Percentiles rank a stretch among this genome's conserved stretches.
phyloP scores from a whole-genome alignment of 176 grass and related monocot genomes.

The Oryza meridionalis region DNA sequence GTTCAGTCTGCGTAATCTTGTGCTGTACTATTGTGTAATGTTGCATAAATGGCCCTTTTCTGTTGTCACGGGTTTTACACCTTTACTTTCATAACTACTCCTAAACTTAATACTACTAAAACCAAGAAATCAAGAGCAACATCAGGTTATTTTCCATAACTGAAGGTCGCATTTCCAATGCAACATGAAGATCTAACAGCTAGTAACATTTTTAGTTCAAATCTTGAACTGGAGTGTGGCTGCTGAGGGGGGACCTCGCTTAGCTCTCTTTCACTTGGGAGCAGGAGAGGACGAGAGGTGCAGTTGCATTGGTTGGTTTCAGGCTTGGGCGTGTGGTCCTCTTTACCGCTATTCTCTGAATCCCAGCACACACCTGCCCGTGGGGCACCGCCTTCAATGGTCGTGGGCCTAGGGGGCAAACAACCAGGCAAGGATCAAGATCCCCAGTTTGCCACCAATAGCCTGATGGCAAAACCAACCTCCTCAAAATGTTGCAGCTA shows the following conservation, averaged over 20 bases:
- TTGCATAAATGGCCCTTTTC: constrained; percentile 6
- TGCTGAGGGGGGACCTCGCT: background rate
- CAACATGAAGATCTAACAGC: background rate
- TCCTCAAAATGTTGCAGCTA: background rate
- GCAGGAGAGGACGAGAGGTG: background rate
- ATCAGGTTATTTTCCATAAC: background rate
- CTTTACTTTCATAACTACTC: too few relatives aligned
- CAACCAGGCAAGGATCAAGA: constrained; percentile 20
- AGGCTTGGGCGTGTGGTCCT: constrained; percentile 18
- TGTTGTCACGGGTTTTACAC: background rate
- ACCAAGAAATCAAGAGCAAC: background rate
- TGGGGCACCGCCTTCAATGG: constrained; percentile 14
- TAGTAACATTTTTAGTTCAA: background rate
- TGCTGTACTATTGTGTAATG: constrained; percentile 25
- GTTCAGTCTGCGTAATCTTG: constrained; percentile 16
- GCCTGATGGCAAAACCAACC: background rate
- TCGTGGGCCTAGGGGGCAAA: constrained; percentile 16
- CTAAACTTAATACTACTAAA: background rate
- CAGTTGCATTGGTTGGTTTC: background rate
- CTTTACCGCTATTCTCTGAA: constrained; percentile 22
- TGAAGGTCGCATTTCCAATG: background rate
- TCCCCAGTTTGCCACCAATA: constrained; percentile 1
- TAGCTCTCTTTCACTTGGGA: background rate
- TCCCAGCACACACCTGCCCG: constrained; percentile 8
- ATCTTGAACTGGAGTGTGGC: background rate